Conservation (phyloP, 1,139 yeast species). For the Taphrina confusa region DNA sequence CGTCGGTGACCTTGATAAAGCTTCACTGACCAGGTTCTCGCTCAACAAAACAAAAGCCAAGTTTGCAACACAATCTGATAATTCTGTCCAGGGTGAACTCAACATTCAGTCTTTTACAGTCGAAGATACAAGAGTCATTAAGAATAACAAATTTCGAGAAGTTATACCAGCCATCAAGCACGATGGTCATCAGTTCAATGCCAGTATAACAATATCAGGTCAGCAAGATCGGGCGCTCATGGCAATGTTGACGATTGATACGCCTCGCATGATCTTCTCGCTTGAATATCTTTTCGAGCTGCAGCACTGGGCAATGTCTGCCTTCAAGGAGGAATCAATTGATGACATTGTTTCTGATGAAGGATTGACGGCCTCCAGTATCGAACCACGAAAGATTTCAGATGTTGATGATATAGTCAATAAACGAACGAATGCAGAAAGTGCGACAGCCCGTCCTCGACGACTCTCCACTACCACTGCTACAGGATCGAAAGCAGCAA, state of each 20-base stretch:
- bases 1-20: constrained; percentile 46
- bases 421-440: background rate
- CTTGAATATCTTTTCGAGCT: constrained; percentile 81
- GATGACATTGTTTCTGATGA: background rate
- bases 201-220: constrained; percentile 53
- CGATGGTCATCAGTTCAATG: constrained; percentile 70
- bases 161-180: constrained; percentile 71
- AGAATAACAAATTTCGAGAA: constrained; percentile 70
- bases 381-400: background rate
- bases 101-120: constrained; percentile 74
- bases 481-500: background rate
- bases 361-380: background rate
- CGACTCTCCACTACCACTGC: background rate
- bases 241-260: constrained; percentile 67
- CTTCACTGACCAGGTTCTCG: constrained; percentile 63
- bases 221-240: constrained; percentile 54
- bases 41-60: constrained; percentile 60
- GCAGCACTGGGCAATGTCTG: constrained; percentile 63
- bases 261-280: constrained; percentile 78
- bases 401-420: background rate
- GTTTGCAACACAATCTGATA: constrained; percentile 57
- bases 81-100: constrained; percentile 62
- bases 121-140: constrained; percentile 65
- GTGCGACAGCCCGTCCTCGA: background rate
- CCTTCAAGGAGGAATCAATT: constrained; percentile 16